Evolutionary conservation across 2,329 filamentous ascomycete species (phyloP).

Genomic region (Diaporthe amygdali): DNA sequence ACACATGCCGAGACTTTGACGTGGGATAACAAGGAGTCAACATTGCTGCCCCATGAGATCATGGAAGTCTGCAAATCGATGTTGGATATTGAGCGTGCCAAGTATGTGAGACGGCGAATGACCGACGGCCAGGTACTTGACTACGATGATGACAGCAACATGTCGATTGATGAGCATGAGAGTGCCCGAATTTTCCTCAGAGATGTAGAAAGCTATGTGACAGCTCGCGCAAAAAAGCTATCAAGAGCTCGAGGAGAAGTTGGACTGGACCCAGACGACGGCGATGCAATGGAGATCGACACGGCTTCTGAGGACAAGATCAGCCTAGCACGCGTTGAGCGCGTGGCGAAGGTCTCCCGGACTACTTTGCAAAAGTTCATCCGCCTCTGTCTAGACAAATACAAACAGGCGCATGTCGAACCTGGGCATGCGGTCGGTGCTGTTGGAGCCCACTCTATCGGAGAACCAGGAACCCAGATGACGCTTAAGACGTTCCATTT

Average conservation of each 20-base stretch:
- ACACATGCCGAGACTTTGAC: slow-evolving; percentile 79
- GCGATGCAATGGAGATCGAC: slow-evolving; percentile 35
- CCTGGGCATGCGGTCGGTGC: slow-evolving; percentile 96
- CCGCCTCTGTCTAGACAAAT: slow-evolving; percentile 83
- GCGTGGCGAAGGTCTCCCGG: slow-evolving; percentile 83
- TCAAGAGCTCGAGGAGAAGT: slow-evolving; percentile 55
- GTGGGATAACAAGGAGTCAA: slow-evolving; percentile 76
- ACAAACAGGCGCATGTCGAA: slow-evolving; percentile 88
- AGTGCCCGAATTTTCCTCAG: slow-evolving; percentile 82
- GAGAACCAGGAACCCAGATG: slow-evolving; percentile 98
- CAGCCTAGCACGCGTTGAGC: slow-evolving; percentile 59
- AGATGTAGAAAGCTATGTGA: slow-evolving; percentile 76
- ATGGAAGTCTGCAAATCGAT: slow-evolving; percentile 69
- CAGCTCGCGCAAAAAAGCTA: slow-evolving; percentile 65
- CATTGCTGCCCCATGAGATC: slow-evolving; percentile 78
- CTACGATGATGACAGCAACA: slow-evolving; percentile 73
- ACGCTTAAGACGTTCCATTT: slow-evolving; percentile 99
- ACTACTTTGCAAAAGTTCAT: slow-evolving; percentile 79
- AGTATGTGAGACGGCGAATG: slow-evolving; percentile 65
- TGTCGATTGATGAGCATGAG: slow-evolving; percentile 78
- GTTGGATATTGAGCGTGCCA: slow-evolving; percentile 70
- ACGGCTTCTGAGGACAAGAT: slow-evolving; percentile 29
- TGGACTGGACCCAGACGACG: slow-evolving; percentile 50
- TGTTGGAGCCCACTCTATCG: slow-evolving; percentile 96
- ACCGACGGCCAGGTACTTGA: slow-evolving; percentile 66